Conservation (phyloP, 2,329 filamentous ascomycete genomes). For the Pezicula neosporulosa region DNA sequence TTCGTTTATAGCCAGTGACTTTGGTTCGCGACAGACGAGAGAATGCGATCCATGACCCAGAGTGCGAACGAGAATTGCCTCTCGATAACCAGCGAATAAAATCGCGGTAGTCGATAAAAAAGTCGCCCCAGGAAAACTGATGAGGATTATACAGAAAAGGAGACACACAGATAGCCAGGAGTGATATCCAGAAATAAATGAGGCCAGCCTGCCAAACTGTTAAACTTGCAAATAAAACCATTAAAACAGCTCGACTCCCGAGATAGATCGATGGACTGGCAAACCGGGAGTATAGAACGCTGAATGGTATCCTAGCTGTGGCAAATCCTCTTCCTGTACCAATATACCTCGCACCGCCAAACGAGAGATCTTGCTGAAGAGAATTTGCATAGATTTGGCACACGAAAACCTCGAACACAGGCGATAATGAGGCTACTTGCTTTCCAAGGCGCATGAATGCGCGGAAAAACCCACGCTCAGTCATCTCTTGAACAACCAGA, state of each 20-base stretch:
- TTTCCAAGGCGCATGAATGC: conserved; percentile 91
- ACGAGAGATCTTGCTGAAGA: conserved; percentile 89
- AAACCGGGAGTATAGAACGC: conserved; percentile 94
- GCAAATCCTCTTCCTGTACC: conserved; percentile 99
- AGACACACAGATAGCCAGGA: conserved; percentile 83
- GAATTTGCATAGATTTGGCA: conserved; percentile 98
- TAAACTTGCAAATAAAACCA: conserved; percentile 91
- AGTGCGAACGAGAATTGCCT: conserved; percentile 92
- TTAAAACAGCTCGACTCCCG: conserved; percentile 83
- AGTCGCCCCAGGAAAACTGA: conserved; percentile 97
- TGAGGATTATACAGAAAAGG: conserved; percentile 99
- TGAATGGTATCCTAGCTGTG: conserved; percentile 96
- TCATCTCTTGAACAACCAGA: conserved; percentile 89
- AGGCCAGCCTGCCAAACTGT: conserved; percentile 89
- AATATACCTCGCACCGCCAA: conserved; percentile 95
- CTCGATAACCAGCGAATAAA: conserved; percentile 96
- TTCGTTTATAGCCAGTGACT: conserved; percentile 98
- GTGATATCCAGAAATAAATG: conserved; percentile 94
- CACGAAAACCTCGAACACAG: conserved; percentile 97
- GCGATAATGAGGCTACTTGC: conserved; percentile 91
- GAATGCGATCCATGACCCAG: conserved; percentile 98
- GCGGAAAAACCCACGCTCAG: conserved; percentile 90
- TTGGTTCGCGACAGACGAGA: conserved; percentile 92
- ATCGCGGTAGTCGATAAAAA: conserved; percentile 99
- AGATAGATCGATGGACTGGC: conserved; percentile 96